phyloP scores from a whole-genome alignment of 257 asterid species.

The Fraxinus cuspidata region DNA sequence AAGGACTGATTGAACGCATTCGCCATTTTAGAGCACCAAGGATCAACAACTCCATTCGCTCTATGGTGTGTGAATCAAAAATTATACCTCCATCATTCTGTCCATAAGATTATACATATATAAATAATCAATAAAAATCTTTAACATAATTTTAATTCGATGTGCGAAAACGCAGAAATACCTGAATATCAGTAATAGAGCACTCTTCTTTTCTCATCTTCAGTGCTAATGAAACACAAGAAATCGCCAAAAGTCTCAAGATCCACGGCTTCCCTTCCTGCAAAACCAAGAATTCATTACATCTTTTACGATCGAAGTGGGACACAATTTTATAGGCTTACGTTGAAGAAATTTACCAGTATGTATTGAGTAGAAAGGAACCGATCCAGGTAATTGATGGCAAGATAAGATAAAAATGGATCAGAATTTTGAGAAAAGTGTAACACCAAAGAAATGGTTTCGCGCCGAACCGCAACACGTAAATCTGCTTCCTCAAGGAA shows the following conservation, averaged over 20 bases:
- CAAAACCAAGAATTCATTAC: neutral
- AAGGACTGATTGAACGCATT: slow-evolving; percentile 70
- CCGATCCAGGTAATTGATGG: slow-evolving; percentile 70
- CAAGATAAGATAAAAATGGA: slow-evolving; percentile 49
- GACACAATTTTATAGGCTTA: neutral
- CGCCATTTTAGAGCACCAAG: slow-evolving; percentile 76
- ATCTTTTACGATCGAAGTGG: neutral
- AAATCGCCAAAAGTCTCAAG: slow-evolving; percentile 51
- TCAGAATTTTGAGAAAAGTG: slow-evolving; percentile 38
- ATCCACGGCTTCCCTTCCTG: slow-evolving; percentile 72
- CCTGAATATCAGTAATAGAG: slow-evolving; percentile 53
- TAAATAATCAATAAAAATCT: neutral
- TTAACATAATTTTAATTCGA: neutral
- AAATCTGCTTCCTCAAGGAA: slow-evolving; percentile 25
- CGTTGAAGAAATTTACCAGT: slow-evolving; percentile 30
- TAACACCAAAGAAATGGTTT: slow-evolving; percentile 42
- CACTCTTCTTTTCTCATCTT: slow-evolving; percentile 60
- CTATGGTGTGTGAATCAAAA: slow-evolving; percentile 39
- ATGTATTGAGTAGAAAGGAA: slow-evolving; percentile 51
- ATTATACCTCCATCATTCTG: slow-evolving; percentile 43
- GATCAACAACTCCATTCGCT: slow-evolving; percentile 65
- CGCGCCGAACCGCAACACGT: slow-evolving; percentile 33
- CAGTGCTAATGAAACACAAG: slow-evolving; percentile 66
- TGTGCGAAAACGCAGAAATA: slow-evolving; percentile 6
- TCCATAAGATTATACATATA: neutral